Evolutionary conservation across 2,329 filamentous ascomycete genomes (phyloP), one percentile per base, ranked within the genome.

Genomic region (Ophiocordyceps sinensis): DNA sequence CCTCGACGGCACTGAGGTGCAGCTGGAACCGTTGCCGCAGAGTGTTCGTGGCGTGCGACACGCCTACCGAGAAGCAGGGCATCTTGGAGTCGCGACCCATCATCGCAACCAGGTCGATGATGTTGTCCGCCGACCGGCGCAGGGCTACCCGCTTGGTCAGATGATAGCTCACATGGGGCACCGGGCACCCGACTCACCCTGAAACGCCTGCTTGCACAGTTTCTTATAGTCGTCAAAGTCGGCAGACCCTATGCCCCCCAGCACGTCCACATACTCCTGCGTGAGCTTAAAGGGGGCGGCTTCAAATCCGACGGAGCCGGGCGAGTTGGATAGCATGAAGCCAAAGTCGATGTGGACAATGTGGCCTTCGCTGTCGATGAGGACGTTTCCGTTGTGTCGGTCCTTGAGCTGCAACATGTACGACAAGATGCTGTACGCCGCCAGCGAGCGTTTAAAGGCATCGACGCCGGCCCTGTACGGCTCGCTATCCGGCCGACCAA

Each of bases 331-430:
- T 29, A 91, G 68, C 82, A 91, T 89, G 58, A 91, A 91, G 42
- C 85, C 85, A 59, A 91, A 91, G 60, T 91, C 85, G 45, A 91
- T 91, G 56, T 91, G 85, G 45, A 91, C 79, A 43, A 89, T 87
- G 55, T 91, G 85, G 10, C 85, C 85, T 57, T 85, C 80, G 52
- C 83, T 86, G 59, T 89, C 85, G 52, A 91, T 82, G 44, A 91
- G 71, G 13, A 91, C 82, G 53, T 91, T 91, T 41, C 85, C 85
- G 55, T 91, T 91, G 58, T 91, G 85, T 12, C 85, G 73, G 54
- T 91, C 85, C 57, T 91, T 91, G 44, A 91, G 74, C 60, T 91
- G 85, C 41, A 91, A 67, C 39, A 91, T 68, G 55, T 91, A 91
- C 43, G 79, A 85, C 45, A 91, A 85, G 48, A 89, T 79, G 62